A percentile compares a stretch with the other conserved stretches of the same genome.
phyloP scores from a whole-genome alignment of 1,139 yeast species.

The Petasospora fabianii region DNA sequence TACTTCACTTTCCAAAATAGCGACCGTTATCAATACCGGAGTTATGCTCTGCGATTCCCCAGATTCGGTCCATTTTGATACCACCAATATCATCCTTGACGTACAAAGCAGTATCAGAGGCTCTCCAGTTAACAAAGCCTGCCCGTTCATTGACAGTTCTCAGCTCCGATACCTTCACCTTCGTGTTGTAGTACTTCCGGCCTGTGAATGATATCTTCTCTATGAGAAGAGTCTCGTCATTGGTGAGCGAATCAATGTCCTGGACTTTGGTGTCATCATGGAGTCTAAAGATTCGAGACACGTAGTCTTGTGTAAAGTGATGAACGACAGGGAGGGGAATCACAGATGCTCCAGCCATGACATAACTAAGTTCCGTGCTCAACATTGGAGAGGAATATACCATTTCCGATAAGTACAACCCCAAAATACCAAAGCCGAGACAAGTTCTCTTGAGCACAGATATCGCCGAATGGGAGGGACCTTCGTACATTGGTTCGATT shows the following conservation, averaged over 20 bases:
- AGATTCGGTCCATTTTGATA: conserved; percentile 73
- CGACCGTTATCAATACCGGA: conserved; percentile 54
- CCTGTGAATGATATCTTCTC: conserved; percentile 71
- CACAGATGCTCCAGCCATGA: conserved; percentile 38
- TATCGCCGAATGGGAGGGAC: conserved; percentile 54
- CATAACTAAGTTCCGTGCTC: conserved; percentile 51
- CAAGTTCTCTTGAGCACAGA: conserved; percentile 52
- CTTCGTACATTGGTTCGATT: conserved; percentile 51
- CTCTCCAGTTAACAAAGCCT: conserved; percentile 49
- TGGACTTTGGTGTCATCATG: conserved; percentile 40
- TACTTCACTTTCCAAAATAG: neutral
- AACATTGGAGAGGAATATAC: conserved; percentile 50
- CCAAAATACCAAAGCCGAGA: conserved; percentile 51
- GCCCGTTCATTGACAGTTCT: neutral
- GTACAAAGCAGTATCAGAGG: conserved; percentile 42
- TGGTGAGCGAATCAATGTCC: conserved; percentile 55
- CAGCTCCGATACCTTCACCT: conserved; percentile 24
- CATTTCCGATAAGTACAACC: conserved; percentile 52
- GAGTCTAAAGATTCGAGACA: conserved; percentile 65
- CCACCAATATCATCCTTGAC: conserved; percentile 78
- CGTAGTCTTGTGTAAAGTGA: conserved; percentile 62
- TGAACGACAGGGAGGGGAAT: conserved; percentile 51
- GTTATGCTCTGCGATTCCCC: conserved; percentile 71
- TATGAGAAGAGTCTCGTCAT: conserved; percentile 62
- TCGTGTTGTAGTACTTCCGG: conserved; percentile 56